phyloP scores from a whole-genome alignment of 176 grass and related monocot species.

The Oryza glumipatula region DNA sequence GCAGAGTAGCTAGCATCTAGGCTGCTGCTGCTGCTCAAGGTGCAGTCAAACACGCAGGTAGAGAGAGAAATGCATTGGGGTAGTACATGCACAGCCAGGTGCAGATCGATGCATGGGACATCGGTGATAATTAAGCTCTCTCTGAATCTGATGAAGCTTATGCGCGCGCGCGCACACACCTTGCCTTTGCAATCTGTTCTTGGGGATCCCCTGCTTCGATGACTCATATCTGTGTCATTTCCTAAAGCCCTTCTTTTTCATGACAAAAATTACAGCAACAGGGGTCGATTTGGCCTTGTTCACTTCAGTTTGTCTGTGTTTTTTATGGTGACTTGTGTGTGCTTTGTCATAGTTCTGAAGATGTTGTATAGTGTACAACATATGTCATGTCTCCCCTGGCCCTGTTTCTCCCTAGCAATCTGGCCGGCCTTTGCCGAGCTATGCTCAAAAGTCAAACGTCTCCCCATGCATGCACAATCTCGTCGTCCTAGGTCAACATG shows the following conservation, averaged over 20 bases:
- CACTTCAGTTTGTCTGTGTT: not conserved
- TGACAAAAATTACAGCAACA: not conserved
- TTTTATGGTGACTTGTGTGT: not conserved
- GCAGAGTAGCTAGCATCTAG: constrained; percentile 70
- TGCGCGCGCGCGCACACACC: not conserved
- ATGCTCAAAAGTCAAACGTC: constrained; percentile 22
- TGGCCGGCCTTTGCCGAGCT: not conserved
- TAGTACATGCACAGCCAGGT: constrained; percentile 8
- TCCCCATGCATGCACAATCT: constrained; percentile 22
- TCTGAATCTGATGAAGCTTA: not conserved
- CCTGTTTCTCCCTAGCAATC: not conserved
- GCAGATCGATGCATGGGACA: constrained; percentile 28
- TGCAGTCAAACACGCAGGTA: constrained; percentile 52
- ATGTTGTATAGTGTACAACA: not conserved
- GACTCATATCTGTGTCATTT: not conserved
- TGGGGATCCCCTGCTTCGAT: not conserved
- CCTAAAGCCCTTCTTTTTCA: not conserved
- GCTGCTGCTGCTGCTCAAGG: constrained; percentile 34
- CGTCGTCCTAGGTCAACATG: constrained; percentile 37
- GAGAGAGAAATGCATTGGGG: constrained; percentile 32
- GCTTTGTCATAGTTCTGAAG: not conserved
- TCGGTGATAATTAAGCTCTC: not conserved
- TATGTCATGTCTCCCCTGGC: not conserved
- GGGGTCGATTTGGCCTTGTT: not conserved
- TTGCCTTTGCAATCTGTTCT: not conserved